Base-by-base conservation (phyloP, 2,329 filamentous ascomycete species). In the Talaromyces pinophilus region DNA sequence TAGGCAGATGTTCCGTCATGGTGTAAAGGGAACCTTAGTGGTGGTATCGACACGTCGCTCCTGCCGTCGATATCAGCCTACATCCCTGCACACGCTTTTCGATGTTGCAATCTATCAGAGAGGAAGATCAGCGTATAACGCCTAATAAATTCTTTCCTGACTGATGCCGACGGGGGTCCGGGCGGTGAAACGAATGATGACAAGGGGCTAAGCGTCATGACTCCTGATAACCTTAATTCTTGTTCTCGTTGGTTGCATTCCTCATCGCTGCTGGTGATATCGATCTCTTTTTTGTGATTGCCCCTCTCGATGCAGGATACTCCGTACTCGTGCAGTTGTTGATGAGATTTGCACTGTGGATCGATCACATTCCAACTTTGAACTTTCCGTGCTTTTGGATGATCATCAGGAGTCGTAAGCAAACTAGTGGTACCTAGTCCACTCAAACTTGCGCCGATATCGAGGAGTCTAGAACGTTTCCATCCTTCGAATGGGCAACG, bases 171-270 rank as follows among this genome's bases (percentile, higher is more conserved):
- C 17, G 28, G 52, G 22, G 30, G n/a, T 38, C 54, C n/a, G 54
- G 54, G 54, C 54, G 54, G 54, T 57, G 54, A 57, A 57, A 57
- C 30, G n/a, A 38, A 38, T 22, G 33, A 40, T 57, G 33, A 22
- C 54, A 38, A 35, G 33, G 33, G 33, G 54, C 11, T 35, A 50
- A 28, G 46, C 22, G 25, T 28, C 6, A 5, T 55, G 54, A 57
- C 33, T 22, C 11, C 19, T 38, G 54, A 57, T 57, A 57, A 57
- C 54, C 54, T 57, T 57, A 57, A 40, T 57, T 22, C n/a, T 40
- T 22, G 19, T 25, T 25, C 54, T 40, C 11, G 33, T 57, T 25
- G 28, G 52, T 22, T 22, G 19, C 54, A 15, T 38, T 22, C 11
- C 38, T 15, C 19, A 22, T 25, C 22, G 33, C 33, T 7, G 54